Evolutionary conservation across 176 grass and related monocot genomes (phyloP).

Genomic region (Oryza meridionalis): DNA sequence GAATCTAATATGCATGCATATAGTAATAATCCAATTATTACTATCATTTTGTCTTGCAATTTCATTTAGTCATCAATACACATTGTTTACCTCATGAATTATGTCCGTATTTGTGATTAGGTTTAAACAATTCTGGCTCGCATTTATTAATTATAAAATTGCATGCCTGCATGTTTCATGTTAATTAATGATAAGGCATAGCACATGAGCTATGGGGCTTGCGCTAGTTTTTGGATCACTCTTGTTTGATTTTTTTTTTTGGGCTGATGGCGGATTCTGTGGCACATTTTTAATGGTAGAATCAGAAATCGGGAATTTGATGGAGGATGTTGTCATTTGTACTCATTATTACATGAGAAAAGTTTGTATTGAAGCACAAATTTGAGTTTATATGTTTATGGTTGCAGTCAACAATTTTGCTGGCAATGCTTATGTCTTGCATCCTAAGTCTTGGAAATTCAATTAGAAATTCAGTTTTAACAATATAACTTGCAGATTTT

Average conservation of each 20-base stretch:
- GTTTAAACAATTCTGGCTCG: neutral
- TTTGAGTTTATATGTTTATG: conserved; percentile 9
- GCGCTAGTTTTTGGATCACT: neutral
- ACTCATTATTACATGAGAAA: neutral
- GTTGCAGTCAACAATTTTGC: neutral
- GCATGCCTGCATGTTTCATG: neutral
- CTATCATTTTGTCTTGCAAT: neutral
- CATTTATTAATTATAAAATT: neutral
- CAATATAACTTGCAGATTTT: neutral
- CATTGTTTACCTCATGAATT: neutral
- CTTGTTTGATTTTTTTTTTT: neutral
- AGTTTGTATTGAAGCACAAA: neutral
- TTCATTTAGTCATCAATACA: neutral
- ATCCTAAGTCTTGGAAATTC: neutral
- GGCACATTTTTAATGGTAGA: neutral
- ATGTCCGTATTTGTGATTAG: neutral
- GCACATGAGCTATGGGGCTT: neutral
- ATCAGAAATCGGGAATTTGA: neutral
- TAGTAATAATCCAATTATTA: neutral
- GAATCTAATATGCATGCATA: neutral
- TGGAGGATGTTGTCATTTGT: neutral
- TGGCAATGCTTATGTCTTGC: conserved; percentile 7
- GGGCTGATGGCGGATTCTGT: neutral
- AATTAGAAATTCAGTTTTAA: neutral
- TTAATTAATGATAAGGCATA: neutral